Evolutionary conservation across 495 filamentous ascomycete genomes (phyloP).

Genomic region (Annulohypoxylon stygium): DNA sequence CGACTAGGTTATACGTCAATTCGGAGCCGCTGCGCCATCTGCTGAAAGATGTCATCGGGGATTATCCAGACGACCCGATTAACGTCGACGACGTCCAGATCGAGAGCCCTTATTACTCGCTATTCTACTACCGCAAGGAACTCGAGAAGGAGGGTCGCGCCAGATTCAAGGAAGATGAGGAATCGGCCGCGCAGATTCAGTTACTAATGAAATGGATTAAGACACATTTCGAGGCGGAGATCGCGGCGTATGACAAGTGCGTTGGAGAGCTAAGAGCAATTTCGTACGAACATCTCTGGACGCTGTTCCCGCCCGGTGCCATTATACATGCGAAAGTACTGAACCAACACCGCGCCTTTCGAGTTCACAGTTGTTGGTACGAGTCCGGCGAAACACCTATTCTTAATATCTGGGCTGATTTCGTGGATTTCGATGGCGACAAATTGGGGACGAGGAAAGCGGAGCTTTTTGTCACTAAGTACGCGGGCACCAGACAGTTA

Average conservation of each 20-base stretch:
- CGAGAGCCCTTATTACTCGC: slow-evolving; percentile 48
- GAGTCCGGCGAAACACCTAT: slow-evolving; percentile 23
- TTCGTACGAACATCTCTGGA: slow-evolving; percentile 54
- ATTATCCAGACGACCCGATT: slow-evolving; percentile 51
- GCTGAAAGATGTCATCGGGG: slow-evolving; percentile 48
- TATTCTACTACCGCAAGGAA: slow-evolving; percentile 53
- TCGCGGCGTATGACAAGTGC: slow-evolving; percentile 51
- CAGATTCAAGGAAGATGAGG: slow-evolving; percentile 50
- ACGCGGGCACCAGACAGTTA: slow-evolving; percentile 45
- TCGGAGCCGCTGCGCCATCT: slow-evolving; percentile 51
- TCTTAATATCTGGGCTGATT: slow-evolving; percentile 36
- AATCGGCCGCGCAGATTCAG: slow-evolving; percentile 46
- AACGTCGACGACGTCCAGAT: slow-evolving; percentile 52
- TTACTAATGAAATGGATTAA: slow-evolving; percentile 55
- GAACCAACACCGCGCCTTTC: slow-evolving; percentile 50
- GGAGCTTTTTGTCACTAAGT: slow-evolving; percentile 46
- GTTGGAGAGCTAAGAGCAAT: slow-evolving; percentile 47
- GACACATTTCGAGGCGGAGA: slow-evolving; percentile 51
- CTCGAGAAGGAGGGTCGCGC: slow-evolving; percentile 45
- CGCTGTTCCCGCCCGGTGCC: slow-evolving; percentile 50
- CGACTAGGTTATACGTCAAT: slow-evolving; percentile 52
- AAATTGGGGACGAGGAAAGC: slow-evolving; percentile 42
- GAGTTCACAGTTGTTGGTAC: slow-evolving; percentile 43
- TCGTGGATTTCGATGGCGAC: slow-evolving; percentile 55
- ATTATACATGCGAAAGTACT: slow-evolving; percentile 48